Percentiles rank a stretch among this genome's conserved stretches.
phyloP scores from a whole-genome alignment of 106 monocot genomes.

The Dioscorea dumetorum region DNA sequence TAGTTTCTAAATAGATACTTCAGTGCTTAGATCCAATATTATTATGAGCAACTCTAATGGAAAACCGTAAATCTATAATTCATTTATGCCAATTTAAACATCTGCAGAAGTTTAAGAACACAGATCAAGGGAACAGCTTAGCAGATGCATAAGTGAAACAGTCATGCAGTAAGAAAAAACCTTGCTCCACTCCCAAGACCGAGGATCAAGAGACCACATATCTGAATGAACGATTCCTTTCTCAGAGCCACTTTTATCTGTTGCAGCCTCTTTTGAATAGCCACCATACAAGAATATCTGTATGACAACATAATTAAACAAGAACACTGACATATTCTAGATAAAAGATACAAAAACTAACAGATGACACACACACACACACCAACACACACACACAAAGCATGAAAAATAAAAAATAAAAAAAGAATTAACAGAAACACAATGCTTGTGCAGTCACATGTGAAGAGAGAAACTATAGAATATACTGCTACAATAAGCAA shows the following conservation, averaged over 20 bases:
- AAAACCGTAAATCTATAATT: too few species aligned
- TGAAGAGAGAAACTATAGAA: not conserved
- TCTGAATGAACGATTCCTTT: slow-evolving; percentile 96
- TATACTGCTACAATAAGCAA: not conserved
- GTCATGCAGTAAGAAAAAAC: slow-evolving; percentile 16
- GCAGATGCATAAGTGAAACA: not conserved
- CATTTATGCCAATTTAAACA: too few species aligned
- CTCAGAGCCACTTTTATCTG: slow-evolving; percentile 80
- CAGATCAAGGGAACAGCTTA: too few species aligned
- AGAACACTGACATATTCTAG: not conserved
- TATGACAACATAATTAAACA: not conserved
- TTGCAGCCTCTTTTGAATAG: slow-evolving; percentile 71
- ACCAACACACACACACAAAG: too few species aligned
- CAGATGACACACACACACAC: too few species aligned
- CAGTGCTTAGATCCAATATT: too few species aligned
- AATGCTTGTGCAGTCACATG: too few species aligned
- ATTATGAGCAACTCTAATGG: too few species aligned
- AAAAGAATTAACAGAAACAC: too few species aligned
- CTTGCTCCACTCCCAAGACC: slow-evolving; percentile 96
- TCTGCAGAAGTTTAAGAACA: too few species aligned
- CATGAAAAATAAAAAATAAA: too few species aligned
- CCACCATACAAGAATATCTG: slow-evolving; percentile 96
- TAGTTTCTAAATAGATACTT: too few species aligned
- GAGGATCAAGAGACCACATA: slow-evolving; percentile 96
- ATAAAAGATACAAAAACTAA: not conserved